Conservation (phyloP, 2,329 filamentous ascomycete species). For the Microsporum audouinii region DNA sequence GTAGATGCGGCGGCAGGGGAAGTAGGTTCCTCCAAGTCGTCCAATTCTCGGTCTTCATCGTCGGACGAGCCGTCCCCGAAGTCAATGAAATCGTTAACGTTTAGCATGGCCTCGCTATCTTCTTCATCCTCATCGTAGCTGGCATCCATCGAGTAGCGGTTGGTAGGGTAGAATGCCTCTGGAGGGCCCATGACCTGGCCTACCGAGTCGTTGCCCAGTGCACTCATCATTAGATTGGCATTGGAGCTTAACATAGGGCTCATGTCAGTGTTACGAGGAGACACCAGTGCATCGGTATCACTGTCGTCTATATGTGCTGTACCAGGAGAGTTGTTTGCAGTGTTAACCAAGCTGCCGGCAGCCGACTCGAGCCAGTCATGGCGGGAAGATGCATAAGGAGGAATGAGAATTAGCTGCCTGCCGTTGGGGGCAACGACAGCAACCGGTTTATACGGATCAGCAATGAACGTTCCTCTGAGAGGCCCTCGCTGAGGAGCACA, state of each 20-base stretch:
- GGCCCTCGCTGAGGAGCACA: slow-evolving; percentile 34
- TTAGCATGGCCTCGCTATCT: slow-evolving; percentile 50
- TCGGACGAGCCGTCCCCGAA: slow-evolving; percentile 51
- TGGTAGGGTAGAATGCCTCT: slow-evolving; percentile 64
- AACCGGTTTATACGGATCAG: slow-evolving; percentile 38
- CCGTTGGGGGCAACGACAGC: slow-evolving; percentile 39
- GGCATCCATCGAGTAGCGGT: slow-evolving; percentile 43
- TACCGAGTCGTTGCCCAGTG: slow-evolving; percentile 45
- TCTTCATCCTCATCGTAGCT: slow-evolving; percentile 49
- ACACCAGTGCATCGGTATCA: slow-evolving; percentile 33
- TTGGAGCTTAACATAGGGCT: slow-evolving; percentile 54
- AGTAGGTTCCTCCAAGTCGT: slow-evolving; percentile 39
- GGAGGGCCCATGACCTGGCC: slow-evolving; percentile 60
- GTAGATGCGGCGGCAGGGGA: slow-evolving; percentile 41
- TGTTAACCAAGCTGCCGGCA: slow-evolving; percentile 32
- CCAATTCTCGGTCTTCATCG: slow-evolving; percentile 35
- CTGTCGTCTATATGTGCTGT: slow-evolving; percentile 35
- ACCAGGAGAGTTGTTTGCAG: slow-evolving; percentile 34
- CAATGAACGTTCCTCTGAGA: slow-evolving; percentile 38
- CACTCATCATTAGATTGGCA: slow-evolving; percentile 68
- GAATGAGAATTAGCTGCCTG: slow-evolving; percentile 38
- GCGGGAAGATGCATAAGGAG: slow-evolving; percentile 36
- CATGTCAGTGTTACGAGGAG: slow-evolving; percentile 23
- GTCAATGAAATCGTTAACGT: slow-evolving; percentile 62
- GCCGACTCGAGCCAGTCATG: slow-evolving; percentile 37